A percentile compares a stretch with the other conserved stretches of the same genome.
Conservation (phyloP, 805 yeast genomes). For the Saccharomycopsis fermentans region DNA sequence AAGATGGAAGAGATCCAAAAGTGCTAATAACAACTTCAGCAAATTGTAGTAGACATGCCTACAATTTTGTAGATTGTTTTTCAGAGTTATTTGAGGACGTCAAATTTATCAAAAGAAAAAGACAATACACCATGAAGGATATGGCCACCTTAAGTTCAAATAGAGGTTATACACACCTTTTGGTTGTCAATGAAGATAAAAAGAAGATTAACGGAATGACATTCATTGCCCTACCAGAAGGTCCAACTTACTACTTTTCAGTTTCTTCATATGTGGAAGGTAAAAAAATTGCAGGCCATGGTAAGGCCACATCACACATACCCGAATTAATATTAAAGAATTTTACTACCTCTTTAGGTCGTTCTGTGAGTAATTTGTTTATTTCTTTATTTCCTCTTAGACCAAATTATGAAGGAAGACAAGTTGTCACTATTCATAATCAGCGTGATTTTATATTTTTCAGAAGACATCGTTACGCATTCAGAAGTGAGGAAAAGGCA, state of each 20-base stretch:
- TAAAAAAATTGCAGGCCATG: conserved; percentile 75
- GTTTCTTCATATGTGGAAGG: conserved; percentile 68
- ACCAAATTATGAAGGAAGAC: conserved; percentile 93
- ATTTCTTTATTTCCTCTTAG: conserved; percentile 86
- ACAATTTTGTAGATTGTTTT: conserved; percentile 79
- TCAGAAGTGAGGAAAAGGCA: conserved; percentile 81
- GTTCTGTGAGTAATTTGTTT: conserved; percentile 84
- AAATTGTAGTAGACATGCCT: conserved; percentile 75
- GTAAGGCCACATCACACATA: conserved; percentile 78
- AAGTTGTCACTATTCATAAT: conserved; percentile 90
- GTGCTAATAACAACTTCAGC: conserved; percentile 84
- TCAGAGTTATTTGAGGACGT: conserved; percentile 79
- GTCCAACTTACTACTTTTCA: conserved; percentile 91
- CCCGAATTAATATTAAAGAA: conserved; percentile 91
- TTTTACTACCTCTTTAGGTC: conserved; percentile 86
- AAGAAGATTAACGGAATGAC: conserved; percentile 72
- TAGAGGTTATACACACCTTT: conserved; percentile 77
- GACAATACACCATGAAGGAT: conserved; percentile 74
- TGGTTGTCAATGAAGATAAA: conserved; percentile 90
- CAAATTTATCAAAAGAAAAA: conserved; percentile 78
- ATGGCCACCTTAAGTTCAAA: conserved; percentile 76
- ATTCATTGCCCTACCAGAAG: conserved; percentile 86
- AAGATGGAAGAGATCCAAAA: conserved; percentile 58
- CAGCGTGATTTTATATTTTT: conserved; percentile 94
- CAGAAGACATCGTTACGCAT: conserved; percentile 88